These are phyloP conservation scores for Letharia columbiana DNA, from an alignment of 495 filamentous ascomycete species.

Conservation along the genomic window DNA sequence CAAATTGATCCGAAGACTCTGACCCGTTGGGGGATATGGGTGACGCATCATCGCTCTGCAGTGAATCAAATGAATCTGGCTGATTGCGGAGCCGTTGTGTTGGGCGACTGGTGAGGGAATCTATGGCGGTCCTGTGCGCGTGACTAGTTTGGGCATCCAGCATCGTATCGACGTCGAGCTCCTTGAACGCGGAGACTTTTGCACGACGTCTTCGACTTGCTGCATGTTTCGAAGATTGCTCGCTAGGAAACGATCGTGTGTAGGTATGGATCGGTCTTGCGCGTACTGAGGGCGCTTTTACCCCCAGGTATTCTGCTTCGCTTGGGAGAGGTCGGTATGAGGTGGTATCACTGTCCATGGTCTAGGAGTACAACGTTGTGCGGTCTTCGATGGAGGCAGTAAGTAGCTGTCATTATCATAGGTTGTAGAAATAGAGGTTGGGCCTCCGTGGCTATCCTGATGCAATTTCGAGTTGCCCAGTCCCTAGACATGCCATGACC, in stretches of 20 bases:
- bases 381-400: neutral
- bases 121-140: conserved; percentile 6
- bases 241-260: neutral
- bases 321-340: conserved; percentile 2
- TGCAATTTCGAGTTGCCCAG: conserved; percentile 1
- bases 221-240: neutral
- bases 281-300: conserved; percentile 3
- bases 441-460: neutral
- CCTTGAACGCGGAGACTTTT: conserved; percentile 16
- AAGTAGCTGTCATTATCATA: neutral
- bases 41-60: conserved; percentile 9
- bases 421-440: conserved; percentile 1
- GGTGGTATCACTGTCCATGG: conserved; percentile 6
- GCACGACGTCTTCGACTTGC: neutral
- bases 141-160: neutral
- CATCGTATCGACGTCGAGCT: conserved; percentile 16
- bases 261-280: neutral
- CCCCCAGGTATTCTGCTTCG: conserved; percentile 6
- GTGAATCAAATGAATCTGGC: conserved; percentile 8
- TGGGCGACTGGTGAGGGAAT: neutral
- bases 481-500: neutral
- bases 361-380: neutral
- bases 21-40: conserved; percentile 1
- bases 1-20: neutral
- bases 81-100: conserved; percentile 1